Evolutionary conservation across 805 yeast species (phyloP).

Genomic region (Teunomyces aglyptinius): DNA sequence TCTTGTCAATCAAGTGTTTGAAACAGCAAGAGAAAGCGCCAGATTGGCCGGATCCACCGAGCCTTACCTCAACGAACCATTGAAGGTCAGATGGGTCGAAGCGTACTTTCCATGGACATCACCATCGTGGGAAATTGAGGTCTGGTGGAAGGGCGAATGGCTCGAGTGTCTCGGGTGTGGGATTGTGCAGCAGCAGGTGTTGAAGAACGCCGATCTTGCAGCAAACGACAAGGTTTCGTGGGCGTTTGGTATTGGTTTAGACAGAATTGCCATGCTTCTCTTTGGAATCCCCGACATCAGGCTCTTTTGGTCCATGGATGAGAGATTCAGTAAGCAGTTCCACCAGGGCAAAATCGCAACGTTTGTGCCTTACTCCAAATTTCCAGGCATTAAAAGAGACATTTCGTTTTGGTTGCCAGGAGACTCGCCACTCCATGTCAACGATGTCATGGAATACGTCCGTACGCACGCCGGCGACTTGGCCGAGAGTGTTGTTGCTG

Average conservation of each 20-base stretch:
- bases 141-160: conserved; percentile 99
- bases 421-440: conserved; percentile 58
- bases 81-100: conserved; percentile 90
- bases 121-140: conserved; percentile 98
- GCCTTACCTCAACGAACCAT: conserved; percentile 65
- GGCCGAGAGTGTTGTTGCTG: conserved; percentile 77
- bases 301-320: conserved; percentile 85
- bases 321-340: conserved; percentile 75
- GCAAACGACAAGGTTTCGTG: conserved; percentile 69
- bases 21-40: conserved; percentile 63
- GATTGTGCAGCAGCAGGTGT: conserved; percentile 74
- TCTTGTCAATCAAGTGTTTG: conserved; percentile 78
- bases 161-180: conserved; percentile 97
- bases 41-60: conserved; percentile 55
- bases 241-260: conserved; percentile 98
- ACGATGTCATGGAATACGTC: conserved; percentile 92
- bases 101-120: conserved; percentile 98
- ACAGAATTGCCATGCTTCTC: conserved; percentile 91
- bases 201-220: conserved; percentile 63
- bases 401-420: conserved; percentile 86
- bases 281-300: conserved; percentile 96
- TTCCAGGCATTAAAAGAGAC: conserved; percentile 84
- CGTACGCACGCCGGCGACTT: conserved; percentile 82
- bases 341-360: conserved; percentile 58
- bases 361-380: conserved; percentile 86